phyloP scores from a whole-genome alignment of 257 asterid genomes.

The Solanum arcanum region DNA sequence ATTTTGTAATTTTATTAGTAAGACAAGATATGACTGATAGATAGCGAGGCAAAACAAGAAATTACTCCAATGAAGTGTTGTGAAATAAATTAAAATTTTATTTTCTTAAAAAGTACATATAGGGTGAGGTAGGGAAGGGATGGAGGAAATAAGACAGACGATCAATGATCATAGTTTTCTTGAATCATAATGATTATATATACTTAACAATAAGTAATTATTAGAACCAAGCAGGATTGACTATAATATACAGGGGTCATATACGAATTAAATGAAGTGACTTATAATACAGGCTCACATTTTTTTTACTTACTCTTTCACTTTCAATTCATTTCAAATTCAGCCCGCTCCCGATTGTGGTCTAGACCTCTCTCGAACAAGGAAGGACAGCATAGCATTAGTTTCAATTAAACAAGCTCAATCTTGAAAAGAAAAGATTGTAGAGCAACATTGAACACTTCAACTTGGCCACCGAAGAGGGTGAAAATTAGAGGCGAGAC shows the following conservation, averaged over 20 bases:
- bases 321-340: neutral
- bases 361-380: neutral
- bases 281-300: neutral
- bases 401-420: neutral
- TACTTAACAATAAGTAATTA: too few species aligned
- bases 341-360: neutral
- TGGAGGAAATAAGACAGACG: too few species aligned
- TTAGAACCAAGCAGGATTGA: neutral
- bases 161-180: neutral
- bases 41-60: too few species aligned
- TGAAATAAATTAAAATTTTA: too few species aligned
- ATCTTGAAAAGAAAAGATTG: neutral
- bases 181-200: neutral
- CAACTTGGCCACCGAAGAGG: neutral
- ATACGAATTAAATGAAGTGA: neutral
- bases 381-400: neutral
- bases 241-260: neutral
- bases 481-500: accelerated
- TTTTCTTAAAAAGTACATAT: too few species aligned
- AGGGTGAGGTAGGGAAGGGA: too few species aligned
- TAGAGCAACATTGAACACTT: too few species aligned
- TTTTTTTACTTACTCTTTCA: neutral
- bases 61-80: too few species aligned
- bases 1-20: too few species aligned
- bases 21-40: too few species aligned